Percentiles rank a stretch among this genome's conserved stretches.
phyloP scores from a whole-genome alignment of 2,329 filamentous ascomycete genomes.

The Lachnellula willkommii region DNA sequence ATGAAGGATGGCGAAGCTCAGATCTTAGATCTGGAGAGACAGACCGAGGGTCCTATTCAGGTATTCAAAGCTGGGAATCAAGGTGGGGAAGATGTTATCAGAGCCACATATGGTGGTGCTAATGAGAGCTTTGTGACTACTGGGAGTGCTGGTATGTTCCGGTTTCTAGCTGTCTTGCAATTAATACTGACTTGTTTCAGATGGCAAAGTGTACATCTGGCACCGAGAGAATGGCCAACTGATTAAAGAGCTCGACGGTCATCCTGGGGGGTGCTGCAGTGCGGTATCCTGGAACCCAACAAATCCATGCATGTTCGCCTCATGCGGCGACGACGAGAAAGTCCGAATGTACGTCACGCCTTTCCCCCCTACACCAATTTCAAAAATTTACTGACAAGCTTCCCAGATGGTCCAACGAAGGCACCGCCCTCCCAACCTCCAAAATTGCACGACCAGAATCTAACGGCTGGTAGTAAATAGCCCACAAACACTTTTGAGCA shows the following conservation, averaged over 20 bases:
- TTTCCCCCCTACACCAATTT: neutral
- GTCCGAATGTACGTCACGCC: slow-evolving; percentile 71
- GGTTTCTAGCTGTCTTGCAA: neutral
- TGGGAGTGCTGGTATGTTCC: slow-evolving; percentile 73
- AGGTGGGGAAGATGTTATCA: slow-evolving; percentile 73
- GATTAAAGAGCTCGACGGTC: slow-evolving; percentile 71
- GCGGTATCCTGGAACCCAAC: slow-evolving; percentile 83
- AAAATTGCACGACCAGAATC: slow-evolving; percentile 15
- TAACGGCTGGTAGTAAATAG: slow-evolving; percentile 16
- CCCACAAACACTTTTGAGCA: neutral
- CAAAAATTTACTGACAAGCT: neutral
- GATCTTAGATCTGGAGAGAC: slow-evolving; percentile 64
- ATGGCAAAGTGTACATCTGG: slow-evolving; percentile 77
- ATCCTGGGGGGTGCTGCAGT: slow-evolving; percentile 73
- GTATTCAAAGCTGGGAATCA: slow-evolving; percentile 66
- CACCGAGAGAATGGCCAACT: slow-evolving; percentile 74
- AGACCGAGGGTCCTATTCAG: slow-evolving; percentile 62
- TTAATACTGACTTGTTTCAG: slow-evolving; percentile 31
- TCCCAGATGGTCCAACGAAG: slow-evolving; percentile 26
- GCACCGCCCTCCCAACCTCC: slow-evolving; percentile 3
- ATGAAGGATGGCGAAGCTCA: slow-evolving; percentile 71
- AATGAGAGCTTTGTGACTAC: slow-evolving; percentile 87
- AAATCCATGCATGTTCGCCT: slow-evolving; percentile 79
- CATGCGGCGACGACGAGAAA: slow-evolving; percentile 79
- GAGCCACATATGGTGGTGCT: slow-evolving; percentile 80